phyloP scores from a whole-genome alignment of 2,329 filamentous ascomycete genomes.

The Chaetomiaceae sp. region DNA sequence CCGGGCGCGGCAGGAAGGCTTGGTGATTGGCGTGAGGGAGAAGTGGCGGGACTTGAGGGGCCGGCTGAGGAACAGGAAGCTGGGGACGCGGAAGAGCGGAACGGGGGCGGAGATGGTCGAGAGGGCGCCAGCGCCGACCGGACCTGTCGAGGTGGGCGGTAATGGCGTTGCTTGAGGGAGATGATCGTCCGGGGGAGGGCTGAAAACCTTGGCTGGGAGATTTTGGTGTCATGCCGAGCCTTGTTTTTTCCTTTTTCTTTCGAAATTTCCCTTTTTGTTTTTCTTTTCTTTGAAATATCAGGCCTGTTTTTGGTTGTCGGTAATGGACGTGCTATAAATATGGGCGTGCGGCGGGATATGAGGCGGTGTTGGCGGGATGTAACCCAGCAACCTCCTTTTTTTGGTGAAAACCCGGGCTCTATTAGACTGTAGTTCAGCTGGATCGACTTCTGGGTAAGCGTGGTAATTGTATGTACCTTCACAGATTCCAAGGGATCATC shows the following conservation, averaged over 20 bases:
- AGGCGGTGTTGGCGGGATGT: not conserved
- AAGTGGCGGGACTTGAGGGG: slow-evolving; percentile 40
- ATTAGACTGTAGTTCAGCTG: not conserved
- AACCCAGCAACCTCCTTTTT: not conserved
- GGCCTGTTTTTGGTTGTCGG: not conserved
- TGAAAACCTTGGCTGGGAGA: no score
- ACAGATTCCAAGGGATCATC: no score
- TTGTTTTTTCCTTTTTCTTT: no score
- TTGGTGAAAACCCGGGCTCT: not conserved
- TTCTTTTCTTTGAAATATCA: not conserved
- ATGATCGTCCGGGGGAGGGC: no score
- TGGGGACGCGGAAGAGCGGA: slow-evolving; percentile 27
- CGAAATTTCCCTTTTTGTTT: no score
- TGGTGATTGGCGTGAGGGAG: slow-evolving; percentile 41
- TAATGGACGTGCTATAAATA: slow-evolving; percentile 5
- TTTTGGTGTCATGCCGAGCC: no score
- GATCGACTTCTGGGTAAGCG: not conserved
- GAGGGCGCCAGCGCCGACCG: not conserved
- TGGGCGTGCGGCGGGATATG: slow-evolving; percentile 1
- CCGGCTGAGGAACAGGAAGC: slow-evolving; percentile 28
- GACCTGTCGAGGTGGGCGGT: slow-evolving; percentile 3
- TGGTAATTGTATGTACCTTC: no score
- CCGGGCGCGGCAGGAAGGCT: slow-evolving; percentile 41
- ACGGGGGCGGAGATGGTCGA: not conserved
- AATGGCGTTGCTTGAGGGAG: not conserved